Evolutionary conservation across 179 eudicot species (phyloP).

Genomic region (Beta corolliflora): DNA sequence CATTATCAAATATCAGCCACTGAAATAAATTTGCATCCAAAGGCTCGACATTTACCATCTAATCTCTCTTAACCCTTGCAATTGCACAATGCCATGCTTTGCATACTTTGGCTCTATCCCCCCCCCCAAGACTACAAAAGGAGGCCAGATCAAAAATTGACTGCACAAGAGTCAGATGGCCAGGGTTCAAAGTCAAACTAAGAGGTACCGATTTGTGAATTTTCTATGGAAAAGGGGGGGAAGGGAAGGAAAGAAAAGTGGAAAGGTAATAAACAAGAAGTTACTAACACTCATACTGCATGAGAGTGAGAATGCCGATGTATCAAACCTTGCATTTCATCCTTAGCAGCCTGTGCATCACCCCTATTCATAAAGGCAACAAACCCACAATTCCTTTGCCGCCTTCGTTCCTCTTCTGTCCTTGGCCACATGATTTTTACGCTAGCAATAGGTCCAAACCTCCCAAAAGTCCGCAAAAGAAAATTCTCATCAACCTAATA

Average conservation of each 20-base stretch:
- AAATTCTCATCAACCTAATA: conserved; percentile 95
- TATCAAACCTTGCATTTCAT: conserved; percentile 95
- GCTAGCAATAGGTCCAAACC: conserved; percentile 99
- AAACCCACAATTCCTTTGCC: conserved; percentile 98
- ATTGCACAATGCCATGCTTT: neutral
- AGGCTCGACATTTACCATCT: neutral
- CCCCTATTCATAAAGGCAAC: conserved; percentile 98
- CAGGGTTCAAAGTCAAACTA: neutral
- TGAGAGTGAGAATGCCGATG: conserved; percentile 1
- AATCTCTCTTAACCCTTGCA: neutral
- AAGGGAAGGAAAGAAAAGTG: too few species aligned
- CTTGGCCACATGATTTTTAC: conserved; percentile 99
- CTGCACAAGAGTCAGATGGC: neutral
- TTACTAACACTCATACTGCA: conserved; percentile 10
- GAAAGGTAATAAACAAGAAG: neutral
- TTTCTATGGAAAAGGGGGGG: neutral
- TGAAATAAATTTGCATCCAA: neutral
- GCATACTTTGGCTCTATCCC: neutral
- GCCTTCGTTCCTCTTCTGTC: conserved; percentile 92
- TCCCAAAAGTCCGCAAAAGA: conserved; percentile 93
- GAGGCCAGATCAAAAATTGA: neutral
- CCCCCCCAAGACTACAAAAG: neutral
- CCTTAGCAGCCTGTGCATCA: conserved; percentile 98
- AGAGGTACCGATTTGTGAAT: too few species aligned
- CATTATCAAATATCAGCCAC: too few species aligned